Percentiles rank a stretch among this genome's conserved stretches.
Evolutionary conservation across 441 rosid species (phyloP).

Genomic region (Geranium incanum): DNA sequence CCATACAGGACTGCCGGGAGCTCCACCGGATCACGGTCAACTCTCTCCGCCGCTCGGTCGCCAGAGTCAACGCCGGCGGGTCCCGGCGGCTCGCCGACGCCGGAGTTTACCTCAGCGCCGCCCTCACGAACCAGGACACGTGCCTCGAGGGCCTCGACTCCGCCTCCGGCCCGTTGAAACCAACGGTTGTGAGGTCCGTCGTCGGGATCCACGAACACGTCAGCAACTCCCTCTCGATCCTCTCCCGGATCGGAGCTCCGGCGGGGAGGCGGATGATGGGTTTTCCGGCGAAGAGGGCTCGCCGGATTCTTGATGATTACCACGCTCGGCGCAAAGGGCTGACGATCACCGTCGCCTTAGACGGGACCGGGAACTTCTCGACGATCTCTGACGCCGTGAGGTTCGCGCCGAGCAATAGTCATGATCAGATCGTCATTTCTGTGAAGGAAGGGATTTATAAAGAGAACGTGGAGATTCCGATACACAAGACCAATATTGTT

Average conservation of each 20-base stretch:
- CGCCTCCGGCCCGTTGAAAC: constrained; percentile 58
- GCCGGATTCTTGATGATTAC: constrained; percentile 34
- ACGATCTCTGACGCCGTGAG: constrained; percentile 53
- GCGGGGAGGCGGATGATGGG: constrained; percentile 40
- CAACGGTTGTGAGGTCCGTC: constrained; percentile 40
- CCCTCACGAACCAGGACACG: constrained; percentile 78
- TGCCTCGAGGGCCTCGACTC: constrained; percentile 72
- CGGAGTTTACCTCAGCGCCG: constrained; percentile 59
- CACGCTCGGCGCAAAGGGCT: constrained; percentile 46
- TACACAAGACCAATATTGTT: constrained; percentile 51
- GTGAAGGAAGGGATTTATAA: constrained; percentile 52
- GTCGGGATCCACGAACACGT: constrained; percentile 51
- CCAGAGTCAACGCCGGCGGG: constrained; percentile 31
- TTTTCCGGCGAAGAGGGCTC: constrained; percentile 38
- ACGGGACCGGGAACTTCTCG: constrained; percentile 66
- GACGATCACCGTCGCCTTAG: constrained; percentile 51
- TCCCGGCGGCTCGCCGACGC: constrained; percentile 44
- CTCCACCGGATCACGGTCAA: constrained; percentile 59
- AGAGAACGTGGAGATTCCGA: constrained; percentile 63
- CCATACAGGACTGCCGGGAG: constrained; percentile 67
- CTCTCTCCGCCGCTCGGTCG: constrained; percentile 40
- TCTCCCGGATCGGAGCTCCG: constrained; percentile 27
- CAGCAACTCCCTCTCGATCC: constrained; percentile 64
- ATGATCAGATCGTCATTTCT: constrained; percentile 38
- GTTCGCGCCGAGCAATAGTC: constrained; percentile 58